These are phyloP conservation scores for Aspergillus glaucus DNA, from an alignment of 2,329 filamentous ascomycete species.

Conservation along the genomic window DNA sequence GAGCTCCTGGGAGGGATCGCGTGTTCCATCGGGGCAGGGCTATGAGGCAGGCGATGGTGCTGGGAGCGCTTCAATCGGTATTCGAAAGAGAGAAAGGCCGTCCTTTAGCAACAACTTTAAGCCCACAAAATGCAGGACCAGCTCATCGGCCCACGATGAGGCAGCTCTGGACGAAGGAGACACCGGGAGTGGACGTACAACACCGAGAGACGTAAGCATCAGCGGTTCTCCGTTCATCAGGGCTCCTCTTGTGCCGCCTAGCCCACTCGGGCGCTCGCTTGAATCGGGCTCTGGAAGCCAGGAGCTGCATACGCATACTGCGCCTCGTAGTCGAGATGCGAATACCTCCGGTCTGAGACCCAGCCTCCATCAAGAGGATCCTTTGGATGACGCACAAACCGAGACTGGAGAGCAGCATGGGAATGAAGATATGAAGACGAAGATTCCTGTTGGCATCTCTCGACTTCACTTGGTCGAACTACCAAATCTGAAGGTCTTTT, in stretches of 20 bases:
- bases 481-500: slow-evolving; percentile 54
- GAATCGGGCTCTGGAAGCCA: slow-evolving; percentile 18
- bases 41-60: slow-evolving; percentile 11
- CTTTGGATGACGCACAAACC: slow-evolving; percentile 7
- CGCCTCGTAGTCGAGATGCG: slow-evolving; percentile 8
- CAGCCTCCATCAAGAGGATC: slow-evolving; percentile 18
- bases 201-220: slow-evolving; percentile 33
- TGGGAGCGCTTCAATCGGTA: slow-evolving; percentile 3
- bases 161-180: slow-evolving; percentile 14
- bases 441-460: slow-evolving; percentile 83
- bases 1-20: slow-evolving; percentile 8
- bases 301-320: slow-evolving; percentile 12
- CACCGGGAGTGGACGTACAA: slow-evolving; percentile 17
- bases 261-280: slow-evolving; percentile 23
- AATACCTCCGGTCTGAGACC: slow-evolving; percentile 24
- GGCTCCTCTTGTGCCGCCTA: slow-evolving; percentile 28
- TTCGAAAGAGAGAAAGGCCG: slow-evolving; percentile 29
- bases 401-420: slow-evolving; percentile 12
- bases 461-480: slow-evolving; percentile 81
- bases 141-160: slow-evolving; percentile 21
- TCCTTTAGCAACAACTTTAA: slow-evolving; percentile 22
- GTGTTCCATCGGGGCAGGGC: slow-evolving; percentile 14
- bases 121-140: slow-evolving; percentile 22
- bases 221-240: slow-evolving; percentile 46
- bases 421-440: slow-evolving; percentile 36